Base-by-base conservation (phyloP, 805 yeast genomes). In the Isabelozyma rhagii region DNA sequence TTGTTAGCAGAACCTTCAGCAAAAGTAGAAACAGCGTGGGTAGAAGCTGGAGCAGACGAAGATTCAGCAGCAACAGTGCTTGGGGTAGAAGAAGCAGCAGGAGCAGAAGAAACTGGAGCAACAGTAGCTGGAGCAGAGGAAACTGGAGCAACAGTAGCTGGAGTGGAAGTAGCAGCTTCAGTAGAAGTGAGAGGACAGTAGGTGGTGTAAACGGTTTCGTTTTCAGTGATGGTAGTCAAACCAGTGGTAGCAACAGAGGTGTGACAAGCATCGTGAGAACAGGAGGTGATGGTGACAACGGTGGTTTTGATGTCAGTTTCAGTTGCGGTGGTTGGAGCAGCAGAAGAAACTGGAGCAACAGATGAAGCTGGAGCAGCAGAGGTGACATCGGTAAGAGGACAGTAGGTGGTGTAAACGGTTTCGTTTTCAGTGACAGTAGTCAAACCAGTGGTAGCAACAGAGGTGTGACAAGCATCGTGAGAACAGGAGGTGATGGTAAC, bases 401-500 rank as follows among this genome's bases (percentile, higher is more conserved):
- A 67, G 68, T 62, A 67, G 41, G 72, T 67, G 58, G 71, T 66
- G 66, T 65, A 67, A 38, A 55, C 54, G 44, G 71, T 65, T 45
- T 54, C 55, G 45, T 58, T 56, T 48, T 60, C 62, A 51, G 70
- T 68, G 51, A 68, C 64, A 45, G 72, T 67, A 57, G 71, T 68
- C 41, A 67, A 51, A 61, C 72, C 73, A 44, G 74, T 69, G 55
- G 72, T 68, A 47, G 62, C 67, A 38, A 65, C 59, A 18, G 47
- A 53, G 39, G 58, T 53, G 14, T 51, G 41, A 59, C 77, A 72
- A 48, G 52, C 56, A 59, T 68, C 46, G 49, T 62, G 62, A 11
- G 63, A 55, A 58, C 76, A 72, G 39, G 73, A 66, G 44, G 75
- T 69, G 55, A 68, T 58, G 51, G 74, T 69, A 42, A 68, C 59